Base-by-base conservation (phyloP, 2,329 filamentous ascomycete species). In the Clarireedia monteithiana region DNA sequence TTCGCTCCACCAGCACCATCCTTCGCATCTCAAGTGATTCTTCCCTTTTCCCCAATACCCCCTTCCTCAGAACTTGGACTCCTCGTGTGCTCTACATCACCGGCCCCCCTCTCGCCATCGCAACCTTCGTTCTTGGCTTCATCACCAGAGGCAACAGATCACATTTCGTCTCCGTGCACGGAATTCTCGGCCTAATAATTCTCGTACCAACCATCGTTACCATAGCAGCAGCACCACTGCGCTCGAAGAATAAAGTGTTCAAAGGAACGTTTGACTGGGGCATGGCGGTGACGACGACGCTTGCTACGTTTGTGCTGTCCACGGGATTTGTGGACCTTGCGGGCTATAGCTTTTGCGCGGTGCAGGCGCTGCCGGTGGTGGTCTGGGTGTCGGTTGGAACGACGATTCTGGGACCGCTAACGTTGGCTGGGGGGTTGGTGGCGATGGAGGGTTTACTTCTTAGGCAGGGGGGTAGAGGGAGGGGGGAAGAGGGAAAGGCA, bases 101-200 rank as follows among this genome's bases (percentile, higher is more conserved):
- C 12, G 59, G 59, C 17, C 24, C 42, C 2, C 20, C 42, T 14
- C 42, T 45, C 2, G 42, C 42, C 5, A 17, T 45, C 20, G 10
- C 24, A 20, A 45, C 42, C 4, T 9, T 20, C 20, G 24, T 45
- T 12, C 42, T 45, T 12, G 42, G 42, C 17, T 45, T 45, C 10
- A 1, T 45, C 7, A 12, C 14, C 20, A 20, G 14, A 3, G 42
- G 42, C 6, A 45, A 38, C 12, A 24, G 45, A 42, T 30, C 23
- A 2, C 53, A 59, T 38, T 57, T 59, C n/a, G 6, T n/a, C 27
- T 50, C 57, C 17, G 27, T 48, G 6, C 57, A 60, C 40, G 57
- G 55, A 6, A 51, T 55, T 9, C 23, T 53, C n/a, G 57, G 57
- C 7, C 27, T 58, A 7, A 27, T 58, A 10, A 36, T 58, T 5